Percentiles rank a stretch among this genome's conserved stretches.
phyloP scores from a whole-genome alignment of 1,139 yeast genomes.

The Protomyces arabidopsidicola region DNA sequence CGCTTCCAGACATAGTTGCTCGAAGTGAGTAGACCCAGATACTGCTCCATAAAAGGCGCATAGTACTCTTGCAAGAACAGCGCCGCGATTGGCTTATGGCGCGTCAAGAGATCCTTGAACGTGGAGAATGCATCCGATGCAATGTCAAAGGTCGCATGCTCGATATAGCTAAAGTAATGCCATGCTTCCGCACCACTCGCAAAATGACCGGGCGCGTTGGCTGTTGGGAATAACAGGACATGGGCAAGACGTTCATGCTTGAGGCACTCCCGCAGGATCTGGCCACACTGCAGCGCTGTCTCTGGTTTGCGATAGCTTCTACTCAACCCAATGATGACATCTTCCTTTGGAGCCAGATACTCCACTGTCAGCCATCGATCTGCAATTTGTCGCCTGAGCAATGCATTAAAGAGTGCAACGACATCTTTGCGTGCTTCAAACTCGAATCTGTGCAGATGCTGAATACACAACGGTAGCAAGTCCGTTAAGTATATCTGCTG shows the following conservation, averaged over 20 bases:
- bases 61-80: constrained; percentile 53
- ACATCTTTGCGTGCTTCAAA: constrained; percentile 90
- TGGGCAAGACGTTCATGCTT: constrained; percentile 68
- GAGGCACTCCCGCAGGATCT: constrained; percentile 78
- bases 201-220: not conserved
- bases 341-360: constrained; percentile 64
- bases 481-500: constrained; percentile 75
- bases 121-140: constrained; percentile 88
- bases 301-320: constrained; percentile 56
- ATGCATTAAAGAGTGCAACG: constrained; percentile 62
- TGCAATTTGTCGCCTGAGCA: constrained; percentile 75
- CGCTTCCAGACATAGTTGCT: constrained; percentile 86
- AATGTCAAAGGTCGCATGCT: constrained; percentile 72
- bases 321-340: constrained; percentile 57
- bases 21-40: constrained; percentile 49
- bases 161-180: constrained; percentile 77
- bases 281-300: constrained; percentile 68
- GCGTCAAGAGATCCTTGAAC: constrained; percentile 48
- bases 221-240: constrained; percentile 46
- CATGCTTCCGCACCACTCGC: constrained; percentile 47
- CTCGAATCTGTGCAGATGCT: constrained; percentile 60
- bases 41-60: constrained; percentile 26
- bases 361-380: constrained; percentile 82
- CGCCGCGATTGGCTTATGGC: constrained; percentile 63
- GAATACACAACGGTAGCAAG: constrained; percentile 56